Evolutionary conservation across 2,329 filamentous ascomycete species (phyloP).

Genomic region (Diplocarpon rosae): DNA sequence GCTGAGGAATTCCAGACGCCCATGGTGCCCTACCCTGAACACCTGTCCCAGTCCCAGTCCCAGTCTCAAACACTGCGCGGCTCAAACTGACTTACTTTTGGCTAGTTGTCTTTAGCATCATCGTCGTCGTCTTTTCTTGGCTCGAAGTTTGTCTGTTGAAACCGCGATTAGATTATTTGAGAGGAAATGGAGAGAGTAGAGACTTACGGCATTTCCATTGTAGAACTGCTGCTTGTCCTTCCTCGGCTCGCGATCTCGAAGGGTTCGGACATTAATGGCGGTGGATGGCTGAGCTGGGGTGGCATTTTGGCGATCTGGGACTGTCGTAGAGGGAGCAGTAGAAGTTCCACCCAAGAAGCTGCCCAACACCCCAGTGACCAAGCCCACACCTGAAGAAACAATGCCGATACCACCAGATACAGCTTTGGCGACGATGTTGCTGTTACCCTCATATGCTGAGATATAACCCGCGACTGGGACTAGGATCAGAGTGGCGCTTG

Average conservation of each 20-base stretch:
- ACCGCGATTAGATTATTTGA: not conserved
- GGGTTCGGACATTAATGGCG: constrained; percentile 34
- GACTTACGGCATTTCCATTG: constrained; percentile 73
- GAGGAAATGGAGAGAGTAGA: not conserved
- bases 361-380: constrained; percentile 32
- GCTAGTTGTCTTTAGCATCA: constrained; percentile 16
- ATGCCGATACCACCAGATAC: constrained; percentile 28
- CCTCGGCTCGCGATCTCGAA: constrained; percentile 40
- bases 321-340: constrained; percentile 4
- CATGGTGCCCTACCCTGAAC: too few species aligned
- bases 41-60: too few species aligned
- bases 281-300: constrained; percentile 26
- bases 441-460: constrained; percentile 40
- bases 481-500: constrained; percentile 74
- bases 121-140: constrained; percentile 21
- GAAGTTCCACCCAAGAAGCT: constrained; percentile 32
- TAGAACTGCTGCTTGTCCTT: constrained; percentile 62
- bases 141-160: constrained; percentile 23
- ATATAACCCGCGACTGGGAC: constrained; percentile 55
- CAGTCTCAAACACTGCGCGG: not conserved
- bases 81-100: too few species aligned
- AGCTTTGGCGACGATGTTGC: constrained; percentile 28
- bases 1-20: too few species aligned
- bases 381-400: constrained; percentile 32
- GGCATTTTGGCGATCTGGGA: not conserved